Evolutionary conservation across 352 stramenopile genomes (phyloP).

Genomic region (Globisporangium polare): DNA sequence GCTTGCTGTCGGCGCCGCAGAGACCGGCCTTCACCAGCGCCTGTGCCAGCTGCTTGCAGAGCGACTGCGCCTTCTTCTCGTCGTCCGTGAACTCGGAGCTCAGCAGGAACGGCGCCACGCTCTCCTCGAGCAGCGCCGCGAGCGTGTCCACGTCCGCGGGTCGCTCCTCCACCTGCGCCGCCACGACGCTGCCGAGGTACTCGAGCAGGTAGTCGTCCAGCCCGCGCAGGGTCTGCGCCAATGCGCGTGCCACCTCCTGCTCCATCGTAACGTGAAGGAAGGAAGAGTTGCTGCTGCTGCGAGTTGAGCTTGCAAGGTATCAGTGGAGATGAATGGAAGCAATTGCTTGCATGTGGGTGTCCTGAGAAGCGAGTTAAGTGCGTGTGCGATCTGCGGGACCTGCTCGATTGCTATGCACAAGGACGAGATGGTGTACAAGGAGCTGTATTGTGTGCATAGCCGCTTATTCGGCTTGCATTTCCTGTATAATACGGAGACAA

Average conservation of each 20-base stretch:
- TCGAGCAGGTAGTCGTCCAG: conserved; percentile 71
- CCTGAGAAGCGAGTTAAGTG: too few relatives aligned
- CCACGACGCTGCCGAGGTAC: conserved; percentile 63
- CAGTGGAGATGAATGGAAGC: too few relatives aligned
- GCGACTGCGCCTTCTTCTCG: conserved; percentile 28
- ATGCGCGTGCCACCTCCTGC: conserved; percentile 37
- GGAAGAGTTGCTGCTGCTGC: too few relatives aligned
- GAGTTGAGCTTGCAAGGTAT: neutral
- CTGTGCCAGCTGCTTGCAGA: conserved; percentile 42
- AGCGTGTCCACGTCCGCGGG: conserved; percentile 34
- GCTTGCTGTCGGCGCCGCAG: conserved; percentile 17
- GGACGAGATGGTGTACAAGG: too few relatives aligned
- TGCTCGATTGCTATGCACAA: too few relatives aligned
- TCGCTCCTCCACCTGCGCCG: conserved; percentile 37
- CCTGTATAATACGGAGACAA: too few relatives aligned
- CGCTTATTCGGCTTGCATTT: too few relatives aligned
- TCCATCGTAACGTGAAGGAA: conserved; percentile 28
- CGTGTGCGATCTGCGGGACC: too few relatives aligned
- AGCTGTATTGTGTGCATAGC: too few relatives aligned
- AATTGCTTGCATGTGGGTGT: too few relatives aligned
- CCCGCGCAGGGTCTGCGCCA: conserved; percentile 43
- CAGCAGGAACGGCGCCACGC: conserved; percentile 68
- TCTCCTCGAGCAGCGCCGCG: conserved; percentile 40
- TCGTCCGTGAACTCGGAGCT: conserved; percentile 48
- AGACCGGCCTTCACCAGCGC: conserved; percentile 27